Conservation (phyloP, 2,329 filamentous ascomycete species). For the Pseudogymnoascus sp. region DNA sequence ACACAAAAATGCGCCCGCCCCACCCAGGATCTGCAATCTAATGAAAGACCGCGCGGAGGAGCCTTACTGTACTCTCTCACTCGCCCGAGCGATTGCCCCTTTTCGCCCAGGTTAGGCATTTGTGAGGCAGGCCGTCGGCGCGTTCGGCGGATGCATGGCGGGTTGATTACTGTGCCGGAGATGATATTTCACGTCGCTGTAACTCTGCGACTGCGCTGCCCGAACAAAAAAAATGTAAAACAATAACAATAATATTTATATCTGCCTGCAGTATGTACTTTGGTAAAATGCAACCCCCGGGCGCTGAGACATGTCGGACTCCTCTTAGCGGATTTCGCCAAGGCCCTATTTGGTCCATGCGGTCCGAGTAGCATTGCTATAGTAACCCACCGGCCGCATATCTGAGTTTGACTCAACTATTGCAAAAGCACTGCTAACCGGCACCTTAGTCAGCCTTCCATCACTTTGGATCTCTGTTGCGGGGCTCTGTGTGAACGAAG, state of each 20-base stretch:
- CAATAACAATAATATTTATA: conserved; percentile 9
- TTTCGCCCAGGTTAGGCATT: not conserved
- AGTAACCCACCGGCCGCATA: not conserved
- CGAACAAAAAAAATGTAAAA: not conserved
- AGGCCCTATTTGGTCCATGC: conserved; percentile 1
- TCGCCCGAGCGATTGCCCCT: conserved; percentile 7
- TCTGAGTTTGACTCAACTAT: not conserved
- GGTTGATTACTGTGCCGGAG: not conserved
- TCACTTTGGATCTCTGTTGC: not conserved
- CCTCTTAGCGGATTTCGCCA: not conserved
- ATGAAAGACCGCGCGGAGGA: conserved; percentile 3
- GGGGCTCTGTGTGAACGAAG: not conserved
- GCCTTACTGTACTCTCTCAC: conserved; percentile 6
- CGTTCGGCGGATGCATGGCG: not conserved
- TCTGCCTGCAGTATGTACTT: not conserved
- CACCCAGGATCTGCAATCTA: conserved; percentile 5
- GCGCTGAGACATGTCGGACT: not conserved
- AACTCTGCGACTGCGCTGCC: not conserved
- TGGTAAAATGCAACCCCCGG: not conserved
- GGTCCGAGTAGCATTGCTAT: conserved; percentile 1
- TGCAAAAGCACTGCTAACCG: not conserved
- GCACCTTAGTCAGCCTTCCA: conserved; percentile 2
- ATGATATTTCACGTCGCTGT: not conserved
- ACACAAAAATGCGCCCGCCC: conserved; percentile 1
- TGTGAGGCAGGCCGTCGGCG: not conserved